These are phyloP conservation scores for Bathelium albidoporum DNA, from an alignment of 495 filamentous ascomycete genomes.

Conservation along the genomic window DNA sequence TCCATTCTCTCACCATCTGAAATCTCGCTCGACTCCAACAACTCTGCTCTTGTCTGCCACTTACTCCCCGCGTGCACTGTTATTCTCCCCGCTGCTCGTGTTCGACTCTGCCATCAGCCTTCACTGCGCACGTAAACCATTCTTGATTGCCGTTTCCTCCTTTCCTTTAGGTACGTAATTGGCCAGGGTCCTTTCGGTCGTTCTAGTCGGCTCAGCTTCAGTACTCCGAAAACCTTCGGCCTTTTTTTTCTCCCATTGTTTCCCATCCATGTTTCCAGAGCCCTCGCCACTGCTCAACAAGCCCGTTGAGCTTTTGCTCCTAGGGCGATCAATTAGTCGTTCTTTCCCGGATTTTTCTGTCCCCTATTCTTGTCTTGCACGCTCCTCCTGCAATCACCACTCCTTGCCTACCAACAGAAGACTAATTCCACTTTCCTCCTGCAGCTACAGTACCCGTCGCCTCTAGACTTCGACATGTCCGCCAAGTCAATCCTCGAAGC, in stretches of 20 bases:
- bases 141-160: no score
- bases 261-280: not conserved
- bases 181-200: not conserved
- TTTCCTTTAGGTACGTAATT: not conserved
- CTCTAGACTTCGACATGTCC: conserved; percentile 58
- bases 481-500: conserved; percentile 97
- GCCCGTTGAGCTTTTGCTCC: not conserved
- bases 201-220: not conserved
- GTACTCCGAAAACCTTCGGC: not conserved
- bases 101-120: not conserved
- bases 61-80: not conserved
- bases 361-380: not conserved
- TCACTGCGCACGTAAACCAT: no score
- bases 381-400: not conserved
- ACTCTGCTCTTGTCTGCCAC: not conserved
- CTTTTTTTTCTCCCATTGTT: not conserved
- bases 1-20: not conserved
- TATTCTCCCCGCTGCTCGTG: not conserved
- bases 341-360: not conserved
- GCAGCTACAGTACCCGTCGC: conserved; percentile 6
- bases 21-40: not conserved
- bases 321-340: not conserved
- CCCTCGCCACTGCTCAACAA: not conserved
- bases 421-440: not conserved
- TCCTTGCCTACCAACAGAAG: not conserved